These are phyloP conservation scores for Sclerotinia sclerotiorum DNA, from an alignment of 2,329 filamentous ascomycete species.

Conservation along the genomic window DNA sequence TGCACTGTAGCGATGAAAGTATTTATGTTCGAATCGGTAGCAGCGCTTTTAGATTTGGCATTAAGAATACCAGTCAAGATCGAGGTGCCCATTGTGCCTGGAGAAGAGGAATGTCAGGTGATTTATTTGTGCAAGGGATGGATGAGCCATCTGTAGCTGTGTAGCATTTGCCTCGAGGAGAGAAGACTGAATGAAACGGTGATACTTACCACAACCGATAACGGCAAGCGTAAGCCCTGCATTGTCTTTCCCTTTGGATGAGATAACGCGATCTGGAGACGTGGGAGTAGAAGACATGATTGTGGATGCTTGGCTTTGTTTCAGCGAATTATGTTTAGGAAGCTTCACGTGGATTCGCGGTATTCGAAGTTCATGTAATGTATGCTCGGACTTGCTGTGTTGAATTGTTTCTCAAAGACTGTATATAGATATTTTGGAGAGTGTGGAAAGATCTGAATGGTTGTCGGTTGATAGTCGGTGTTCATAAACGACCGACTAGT, in stretches of 20 bases:
- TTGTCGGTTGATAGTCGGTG: not conserved
- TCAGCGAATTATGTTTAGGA: not conserved
- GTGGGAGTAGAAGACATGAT: constrained; percentile 7
- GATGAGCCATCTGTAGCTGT: not conserved
- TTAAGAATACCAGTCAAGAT: constrained; percentile 36
- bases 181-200: not conserved
- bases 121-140: not conserved
- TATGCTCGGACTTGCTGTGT: not conserved
- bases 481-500: too few species aligned
- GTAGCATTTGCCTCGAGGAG: not conserved
- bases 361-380: not conserved
- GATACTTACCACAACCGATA: constrained; percentile 15
- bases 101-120: not conserved
- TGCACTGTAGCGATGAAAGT: constrained; percentile 47
- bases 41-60: constrained; percentile 25
- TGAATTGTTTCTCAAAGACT: not conserved
- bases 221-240: constrained; percentile 17
- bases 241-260: not conserved
- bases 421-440: not conserved
- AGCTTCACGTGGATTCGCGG: not conserved
- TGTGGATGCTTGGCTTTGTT: not conserved
- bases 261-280: not conserved
- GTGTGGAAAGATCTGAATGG: not conserved
- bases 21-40: constrained; percentile 29
- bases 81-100: constrained; percentile 37